phyloP scores from a whole-genome alignment of 176 grass and related monocot species.

The Triticum timopheevii region DNA sequence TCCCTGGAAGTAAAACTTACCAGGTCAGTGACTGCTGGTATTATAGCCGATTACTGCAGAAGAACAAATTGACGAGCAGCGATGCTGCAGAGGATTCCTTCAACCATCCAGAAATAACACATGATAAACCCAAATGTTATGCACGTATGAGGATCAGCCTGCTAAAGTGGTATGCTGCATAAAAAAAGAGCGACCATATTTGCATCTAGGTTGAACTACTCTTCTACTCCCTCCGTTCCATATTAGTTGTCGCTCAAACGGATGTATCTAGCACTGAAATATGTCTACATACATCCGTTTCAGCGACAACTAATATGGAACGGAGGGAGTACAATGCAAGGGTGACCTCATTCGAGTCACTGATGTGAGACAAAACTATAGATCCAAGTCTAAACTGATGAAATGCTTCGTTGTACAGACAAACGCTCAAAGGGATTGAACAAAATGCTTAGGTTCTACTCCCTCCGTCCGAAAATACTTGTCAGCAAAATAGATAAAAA shows the following conservation, averaged over 20 bases:
- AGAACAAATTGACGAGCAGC: background rate
- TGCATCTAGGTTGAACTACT: background rate
- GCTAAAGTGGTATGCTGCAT: constrained; percentile 11
- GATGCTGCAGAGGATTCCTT: background rate
- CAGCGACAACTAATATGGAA: too few relatives aligned
- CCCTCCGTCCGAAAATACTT: too few relatives aligned
- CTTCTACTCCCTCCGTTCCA: too few relatives aligned
- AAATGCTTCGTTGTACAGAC: background rate
- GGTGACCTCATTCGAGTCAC: background rate
- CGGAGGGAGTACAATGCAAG: background rate
- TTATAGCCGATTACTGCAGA: background rate
- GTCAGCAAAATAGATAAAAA: too few relatives aligned
- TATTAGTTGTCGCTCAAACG: too few relatives aligned
- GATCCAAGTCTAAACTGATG: background rate
- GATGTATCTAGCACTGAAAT: too few relatives aligned
- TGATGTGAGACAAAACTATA: background rate
- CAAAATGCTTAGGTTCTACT: background rate
- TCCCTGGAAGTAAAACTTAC: constrained; percentile 50
- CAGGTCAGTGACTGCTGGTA: constrained; percentile 17
- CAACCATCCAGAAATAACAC: background rate
- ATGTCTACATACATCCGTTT: too few relatives aligned
- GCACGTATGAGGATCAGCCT: background rate
- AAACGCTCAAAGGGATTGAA: background rate
- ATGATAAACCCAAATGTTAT: background rate
- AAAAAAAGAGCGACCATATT: background rate